Evolutionary conservation across 2,329 filamentous ascomycete genomes (phyloP), one percentile per base, ranked within the genome.

Genomic region (Alternaria panax): DNA sequence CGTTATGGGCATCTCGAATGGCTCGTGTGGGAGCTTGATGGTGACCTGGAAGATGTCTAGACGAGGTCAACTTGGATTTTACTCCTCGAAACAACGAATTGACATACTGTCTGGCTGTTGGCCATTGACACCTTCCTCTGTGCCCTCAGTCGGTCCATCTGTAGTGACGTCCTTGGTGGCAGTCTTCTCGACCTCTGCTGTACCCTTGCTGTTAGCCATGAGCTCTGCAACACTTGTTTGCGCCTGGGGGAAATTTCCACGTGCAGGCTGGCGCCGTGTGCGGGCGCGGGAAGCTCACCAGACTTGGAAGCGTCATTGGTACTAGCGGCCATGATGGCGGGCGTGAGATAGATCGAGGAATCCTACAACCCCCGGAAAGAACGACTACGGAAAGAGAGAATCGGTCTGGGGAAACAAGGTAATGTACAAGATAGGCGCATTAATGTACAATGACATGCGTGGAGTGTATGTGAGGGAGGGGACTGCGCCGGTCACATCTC

Each of bases 1-100:
- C 87, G 92, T 93, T 69, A 97, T 88, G 77, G 93, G 88, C 73
- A 96, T 91, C 80, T 92, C 89, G 70, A 88, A 86, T 12, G 91
- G 88, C 70, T 89, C 87, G 75, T 93, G 90, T 55, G 94, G 94
- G 59, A 97, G 87, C 78, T 90, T 87, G 73, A 98, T 88, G 62
- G 88, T 91, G 73, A 97, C 83, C 76, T 88, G 85, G 80, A 90
- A 90, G 70, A 89, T 84, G 71, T 81, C 83, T 83, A 62, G n/a
- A 36, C 1, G 4, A 14, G 0, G 2, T 5, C 12, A 27, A 9
- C 11, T 36, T 18, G n/a, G 16, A n/a, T n/a, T n/a, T 4, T n/a
- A 6, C 8, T n/a, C 6, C 16, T 36, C 7, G 32, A 7, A 16
- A 8, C 32, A 14, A 8, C 20, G 36, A 48, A 41, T 24, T 40